Conservation (phyloP, 208 protist species). For the Trypanosoma melophagium region DNA sequence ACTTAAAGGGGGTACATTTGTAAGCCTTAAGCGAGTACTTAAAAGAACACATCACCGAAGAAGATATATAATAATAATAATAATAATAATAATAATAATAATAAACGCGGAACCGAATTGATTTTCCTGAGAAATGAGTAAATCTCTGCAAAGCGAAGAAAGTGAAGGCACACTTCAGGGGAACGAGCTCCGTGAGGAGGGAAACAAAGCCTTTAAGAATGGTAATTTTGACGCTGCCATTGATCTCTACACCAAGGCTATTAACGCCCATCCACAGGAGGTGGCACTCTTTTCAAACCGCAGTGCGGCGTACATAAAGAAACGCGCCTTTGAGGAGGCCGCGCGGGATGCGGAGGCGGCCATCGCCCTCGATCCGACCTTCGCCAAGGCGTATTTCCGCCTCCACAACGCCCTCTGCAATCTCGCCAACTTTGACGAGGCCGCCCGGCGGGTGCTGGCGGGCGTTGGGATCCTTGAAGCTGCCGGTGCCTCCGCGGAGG, state of each 20-base stretch:
- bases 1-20: no score
- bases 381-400: constrained; percentile 85
- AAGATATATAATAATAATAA: neutral
- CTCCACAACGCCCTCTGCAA: constrained; percentile 82
- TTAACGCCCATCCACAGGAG: constrained; percentile 51
- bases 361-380: constrained; percentile 73
- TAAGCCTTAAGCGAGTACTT: no score
- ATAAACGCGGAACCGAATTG: neutral
- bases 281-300: constrained; percentile 73
- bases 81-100: neutral
- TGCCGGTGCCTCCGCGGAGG: constrained; percentile 23
- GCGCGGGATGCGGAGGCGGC: constrained; percentile 67
- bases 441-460: constrained; percentile 34
- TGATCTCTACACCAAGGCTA: constrained; percentile 64
- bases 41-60: neutral
- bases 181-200: constrained; percentile 50
- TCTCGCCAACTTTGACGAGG: constrained; percentile 64
- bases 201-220: constrained; percentile 65
- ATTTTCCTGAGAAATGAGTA: neutral
- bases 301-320: constrained; percentile 63
- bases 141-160: neutral
- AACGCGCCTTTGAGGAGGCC: constrained; percentile 50
- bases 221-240: constrained; percentile 52
- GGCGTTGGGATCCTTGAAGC: constrained; percentile 25
- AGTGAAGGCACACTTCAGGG: neutral